Evolutionary conservation across 306 rosid genomes (phyloP).

Genomic region (Oemleria cerasiformis): DNA sequence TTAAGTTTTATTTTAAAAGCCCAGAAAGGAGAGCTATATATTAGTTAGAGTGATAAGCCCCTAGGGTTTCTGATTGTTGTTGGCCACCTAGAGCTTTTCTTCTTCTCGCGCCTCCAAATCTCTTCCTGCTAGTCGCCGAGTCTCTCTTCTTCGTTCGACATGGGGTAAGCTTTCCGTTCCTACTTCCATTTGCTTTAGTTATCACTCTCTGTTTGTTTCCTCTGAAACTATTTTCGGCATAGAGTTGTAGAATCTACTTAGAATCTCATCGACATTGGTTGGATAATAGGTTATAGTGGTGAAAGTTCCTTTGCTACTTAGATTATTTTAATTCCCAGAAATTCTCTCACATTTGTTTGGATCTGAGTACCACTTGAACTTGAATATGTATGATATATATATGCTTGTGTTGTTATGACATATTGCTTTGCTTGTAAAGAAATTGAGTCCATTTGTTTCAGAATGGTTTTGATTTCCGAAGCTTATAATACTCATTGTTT

Average conservation of each 20-base stretch:
- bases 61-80: slow-evolving; percentile 19
- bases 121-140: neutral
- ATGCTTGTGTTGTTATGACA: no score
- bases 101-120: slow-evolving; percentile 7
- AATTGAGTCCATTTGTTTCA: neutral
- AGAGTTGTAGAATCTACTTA: neutral
- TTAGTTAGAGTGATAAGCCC: no score
- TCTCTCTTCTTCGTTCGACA: slow-evolving; percentile 24
- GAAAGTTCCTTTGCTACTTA: neutral
- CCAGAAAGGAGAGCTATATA: neutral
- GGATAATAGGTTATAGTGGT: neutral
- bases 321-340: neutral
- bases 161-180: slow-evolving; percentile 44
- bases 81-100: neutral
- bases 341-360: neutral
- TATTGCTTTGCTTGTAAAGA: neutral
- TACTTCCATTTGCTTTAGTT: neutral
- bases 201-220: slow-evolving; percentile 3
- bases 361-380: neutral
- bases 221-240: neutral
- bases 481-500: neutral
- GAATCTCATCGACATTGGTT: neutral
- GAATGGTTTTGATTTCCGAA: neutral
- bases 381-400: neutral
- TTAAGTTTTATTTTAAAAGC: neutral